Evolutionary conservation across 257 asterid genomes (phyloP).

Genomic region (Sherardia arvensis): DNA sequence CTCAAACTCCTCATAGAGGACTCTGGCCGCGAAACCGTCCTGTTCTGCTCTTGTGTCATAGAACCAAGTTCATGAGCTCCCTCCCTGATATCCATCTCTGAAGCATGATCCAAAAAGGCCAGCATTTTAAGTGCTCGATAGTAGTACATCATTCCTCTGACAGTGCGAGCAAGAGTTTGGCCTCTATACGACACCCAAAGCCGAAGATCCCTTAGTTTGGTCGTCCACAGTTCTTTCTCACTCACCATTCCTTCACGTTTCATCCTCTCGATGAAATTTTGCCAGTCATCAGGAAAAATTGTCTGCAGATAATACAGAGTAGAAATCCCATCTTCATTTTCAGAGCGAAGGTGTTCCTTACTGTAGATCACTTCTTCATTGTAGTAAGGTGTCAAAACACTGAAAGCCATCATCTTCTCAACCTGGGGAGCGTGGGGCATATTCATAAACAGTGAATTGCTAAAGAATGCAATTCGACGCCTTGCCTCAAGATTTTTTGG

Average conservation of each 20-base stretch:
- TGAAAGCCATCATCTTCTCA: conserved; percentile 97
- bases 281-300: conserved; percentile 92
- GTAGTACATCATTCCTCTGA: conserved; percentile 99
- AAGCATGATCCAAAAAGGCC: conserved; percentile 95
- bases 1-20: conserved; percentile 66
- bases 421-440: conserved; percentile 99
- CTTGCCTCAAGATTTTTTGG: conserved; percentile 97
- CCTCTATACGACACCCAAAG: conserved; percentile 98
- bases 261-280: conserved; percentile 87
- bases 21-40: conserved; percentile 38
- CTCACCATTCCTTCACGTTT: conserved; percentile 70
- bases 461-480: conserved; percentile 92
- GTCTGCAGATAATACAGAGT: conserved; percentile 88
- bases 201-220: conserved; percentile 75
- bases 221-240: conserved; percentile 73
- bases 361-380: conserved; percentile 83
- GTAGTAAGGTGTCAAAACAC: conserved; percentile 96
- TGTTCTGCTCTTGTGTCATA: conserved; percentile 40
- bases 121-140: conserved; percentile 97
- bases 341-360: conserved; percentile 92
- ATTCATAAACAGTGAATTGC: conserved; percentile 96
- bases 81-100: conserved; percentile 94
- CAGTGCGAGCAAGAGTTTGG: conserved; percentile 91
- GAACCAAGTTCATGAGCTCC: conserved; percentile 71
- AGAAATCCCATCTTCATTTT: conserved; percentile 96